Evolutionary conservation across 2,329 filamentous ascomycete genomes (phyloP), one percentile per base, ranked within the genome.

Genomic region (Ampelomyces quisqualis): DNA sequence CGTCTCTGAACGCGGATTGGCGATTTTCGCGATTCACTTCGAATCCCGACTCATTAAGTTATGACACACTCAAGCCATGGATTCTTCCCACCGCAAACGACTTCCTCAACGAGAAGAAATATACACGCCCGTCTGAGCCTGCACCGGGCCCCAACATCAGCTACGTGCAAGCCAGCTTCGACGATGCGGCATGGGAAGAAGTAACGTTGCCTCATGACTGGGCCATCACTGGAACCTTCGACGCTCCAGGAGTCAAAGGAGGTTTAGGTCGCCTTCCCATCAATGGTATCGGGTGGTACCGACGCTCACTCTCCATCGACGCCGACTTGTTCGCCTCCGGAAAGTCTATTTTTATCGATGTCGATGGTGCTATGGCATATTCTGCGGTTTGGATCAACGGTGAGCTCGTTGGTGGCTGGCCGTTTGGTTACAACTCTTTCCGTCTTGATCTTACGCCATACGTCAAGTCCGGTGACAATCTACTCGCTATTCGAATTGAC

Each of bases 261-360:
- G 69, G 65, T 5, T 70, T 72, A 62, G 73, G 72, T 10, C 64
- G 72, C 2, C 53, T 80, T 22, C 77, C 77, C 0, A 65, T 70
- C 15, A 70, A 78, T n/a, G 77, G 77, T 2, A 70, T 80, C 2
- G 76, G 73, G 2, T 78, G 76, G 77, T 79, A 79, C 48, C 73
- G 76, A 3, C 65, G 69, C 19, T 71, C 57, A 2, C 7, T 79
- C 1, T 50, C 55, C 0, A 40, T 73, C 3, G 24, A 51, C 8
- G n/a, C 49, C 4, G 34, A 38, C 0, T 38, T 55, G 0, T 54
- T 52, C 2, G 66, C 71, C n/a, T 38, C 49, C 13, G 64, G 60
- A 7, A 74, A 72, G 37, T 55, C 62, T 0, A 51, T 76, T 9
- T 77, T 67, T 36, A 56, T 78, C 4, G 75, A 78, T 15, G 51